A percentile compares a stretch with the other conserved stretches of the same genome.
Conservation (phyloP, 345 rosid species). For the Moricandia arvensis region DNA sequence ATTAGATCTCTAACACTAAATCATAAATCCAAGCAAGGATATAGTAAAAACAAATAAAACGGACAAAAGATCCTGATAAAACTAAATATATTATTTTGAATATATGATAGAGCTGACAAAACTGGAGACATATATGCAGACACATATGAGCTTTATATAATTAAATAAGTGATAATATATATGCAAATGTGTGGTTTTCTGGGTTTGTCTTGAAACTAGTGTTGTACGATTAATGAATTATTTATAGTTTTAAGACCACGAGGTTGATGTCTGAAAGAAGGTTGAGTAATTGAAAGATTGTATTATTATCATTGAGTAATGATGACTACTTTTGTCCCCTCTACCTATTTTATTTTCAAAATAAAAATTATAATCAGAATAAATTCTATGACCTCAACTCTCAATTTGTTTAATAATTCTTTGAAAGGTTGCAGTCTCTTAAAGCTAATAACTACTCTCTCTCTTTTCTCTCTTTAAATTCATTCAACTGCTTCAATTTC, state of each 20-base stretch:
- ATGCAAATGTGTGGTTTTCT: background rate
- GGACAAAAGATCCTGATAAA: conserved; percentile 22
- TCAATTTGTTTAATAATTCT: conserved; percentile 36
- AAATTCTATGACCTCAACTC: conserved; percentile 26
- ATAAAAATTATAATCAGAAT: conserved; percentile 7
- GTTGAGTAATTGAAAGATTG: conserved; percentile 39
- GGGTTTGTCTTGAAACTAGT: conserved; percentile 37
- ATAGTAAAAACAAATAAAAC: background rate
- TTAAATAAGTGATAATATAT: background rate
- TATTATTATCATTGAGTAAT: conserved; percentile 66
- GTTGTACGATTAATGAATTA: conserved; percentile 30
- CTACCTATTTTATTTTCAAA: conserved; percentile 13
- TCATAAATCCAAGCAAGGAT: background rate
- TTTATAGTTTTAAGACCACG: conserved; percentile 45
- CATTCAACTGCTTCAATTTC: conserved; percentile 43
- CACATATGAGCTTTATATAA: conserved; percentile 34
- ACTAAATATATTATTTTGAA: conserved; percentile 6
- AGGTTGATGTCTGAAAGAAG: conserved; percentile 69
- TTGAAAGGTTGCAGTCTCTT: conserved; percentile 47
- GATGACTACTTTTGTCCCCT: conserved; percentile 60
- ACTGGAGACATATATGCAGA: conserved; percentile 38
- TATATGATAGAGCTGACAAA: conserved; percentile 24
- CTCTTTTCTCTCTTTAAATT: conserved; percentile 33
- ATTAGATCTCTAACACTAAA: conserved; percentile 7
- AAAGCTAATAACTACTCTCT: conserved; percentile 31